Conservation (phyloP, 2,329 filamentous ascomycete genomes). For the Colletotrichum neosansevieriae region DNA sequence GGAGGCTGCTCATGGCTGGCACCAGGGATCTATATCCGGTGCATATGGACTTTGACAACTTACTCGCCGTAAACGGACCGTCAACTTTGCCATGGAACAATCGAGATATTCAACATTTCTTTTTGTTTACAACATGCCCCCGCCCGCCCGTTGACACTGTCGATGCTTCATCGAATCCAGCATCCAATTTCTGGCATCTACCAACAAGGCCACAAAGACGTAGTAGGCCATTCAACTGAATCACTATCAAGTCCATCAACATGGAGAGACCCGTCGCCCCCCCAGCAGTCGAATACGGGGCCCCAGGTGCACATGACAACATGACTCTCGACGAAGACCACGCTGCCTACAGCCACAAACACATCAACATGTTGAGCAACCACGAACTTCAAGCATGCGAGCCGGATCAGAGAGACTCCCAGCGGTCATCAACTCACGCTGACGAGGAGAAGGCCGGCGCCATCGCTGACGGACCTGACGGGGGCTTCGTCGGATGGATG, state of each 20-base stretch:
- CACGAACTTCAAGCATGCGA: neutral
- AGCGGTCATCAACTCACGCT: conserved; percentile 1
- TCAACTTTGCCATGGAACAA: neutral
- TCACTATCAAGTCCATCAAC: neutral
- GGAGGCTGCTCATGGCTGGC: conserved; percentile 12
- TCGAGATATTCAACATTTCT: neutral
- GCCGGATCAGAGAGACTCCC: neutral
- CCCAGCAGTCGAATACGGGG: neutral
- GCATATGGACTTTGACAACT: neutral
- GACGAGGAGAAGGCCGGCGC: conserved; percentile 12
- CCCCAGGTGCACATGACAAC: neutral
- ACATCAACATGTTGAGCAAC: conserved; percentile 12
- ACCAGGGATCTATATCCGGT: conserved; percentile 20
- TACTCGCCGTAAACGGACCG: conserved; percentile 23
- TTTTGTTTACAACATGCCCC: conserved; percentile 26
- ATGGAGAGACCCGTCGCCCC: conserved; percentile 14
- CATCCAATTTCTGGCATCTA: neutral
- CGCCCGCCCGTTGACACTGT: neutral
- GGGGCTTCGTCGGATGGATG: conserved; percentile 48
- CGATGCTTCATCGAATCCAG: neutral
- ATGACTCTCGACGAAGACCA: neutral
- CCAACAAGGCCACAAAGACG: neutral
- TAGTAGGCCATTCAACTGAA: neutral
- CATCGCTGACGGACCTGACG: conserved; percentile 23
- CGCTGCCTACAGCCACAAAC: neutral